phyloP scores from a whole-genome alignment of 176 grass and related monocot genomes.

The barley (Hordeum vulgare) region MorexV3_pseudomolecules_assembly NC_058518.1:393284153-393284652 shows the following conservation, averaged over 20 bases:
- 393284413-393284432: slow-evolving; percentile 77
- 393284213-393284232: slow-evolving; percentile 95
- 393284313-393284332: slow-evolving; percentile 86
- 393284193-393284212: slow-evolving; percentile 96
- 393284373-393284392: slow-evolving; percentile 92
- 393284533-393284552: slow-evolving; percentile 14
- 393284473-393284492: slow-evolving; percentile 42
- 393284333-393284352: slow-evolving; percentile 51
- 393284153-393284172: slow-evolving; percentile 77
- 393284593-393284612: slow-evolving; percentile 66
- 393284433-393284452: slow-evolving; percentile 65
- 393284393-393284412: slow-evolving; percentile 78
- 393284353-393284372: slow-evolving; percentile 85
- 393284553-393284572: slow-evolving; percentile 37
- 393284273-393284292: slow-evolving; percentile 87
- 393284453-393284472: slow-evolving; percentile 55
- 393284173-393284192: slow-evolving; percentile 91
- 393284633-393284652: slow-evolving; percentile 58
- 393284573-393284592: slow-evolving; percentile 65
- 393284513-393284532: slow-evolving; percentile 53
- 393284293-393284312: slow-evolving; percentile 82
- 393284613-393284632: slow-evolving; percentile 67
- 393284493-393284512: slow-evolving; percentile 55
- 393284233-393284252: slow-evolving; percentile 80
- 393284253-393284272: slow-evolving; percentile 86